These are phyloP conservation scores for Capronia epimyces DNA, from an alignment of 2,329 filamentous ascomycete genomes.

Conservation along the genomic window DNA sequence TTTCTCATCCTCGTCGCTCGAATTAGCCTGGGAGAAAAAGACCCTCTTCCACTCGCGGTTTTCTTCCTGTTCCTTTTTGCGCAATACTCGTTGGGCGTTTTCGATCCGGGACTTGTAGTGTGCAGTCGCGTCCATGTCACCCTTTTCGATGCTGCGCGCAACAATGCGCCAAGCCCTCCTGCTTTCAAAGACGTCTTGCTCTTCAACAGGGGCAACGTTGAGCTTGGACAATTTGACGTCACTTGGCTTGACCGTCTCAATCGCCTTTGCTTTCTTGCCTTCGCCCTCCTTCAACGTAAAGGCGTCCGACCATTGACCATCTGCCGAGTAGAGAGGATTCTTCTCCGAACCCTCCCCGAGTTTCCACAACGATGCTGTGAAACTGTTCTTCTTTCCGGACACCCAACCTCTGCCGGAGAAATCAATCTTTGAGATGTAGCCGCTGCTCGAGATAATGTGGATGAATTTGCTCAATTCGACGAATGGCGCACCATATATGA, in stretches of 20 bases:
- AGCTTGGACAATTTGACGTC: constrained; percentile 57
- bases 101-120: constrained; percentile 86
- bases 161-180: constrained; percentile 85
- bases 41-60: constrained; percentile 73
- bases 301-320: constrained; percentile 73
- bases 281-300: constrained; percentile 32
- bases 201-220: constrained; percentile 63
- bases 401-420: constrained; percentile 94
- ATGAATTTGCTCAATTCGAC: constrained; percentile 82
- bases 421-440: constrained; percentile 83
- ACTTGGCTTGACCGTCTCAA: constrained; percentile 56
- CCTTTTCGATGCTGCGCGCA: constrained; percentile 69
- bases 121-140: constrained; percentile 77
- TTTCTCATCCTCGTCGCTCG: constrained; percentile 33
- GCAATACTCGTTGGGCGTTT: constrained; percentile 73
- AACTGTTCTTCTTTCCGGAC: constrained; percentile 90
- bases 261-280: constrained; percentile 38
- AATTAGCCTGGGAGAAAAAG: constrained; percentile 58
- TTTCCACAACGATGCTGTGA: constrained; percentile 69
- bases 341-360: constrained; percentile 56
- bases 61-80: constrained; percentile 68
- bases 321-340: constrained; percentile 68
- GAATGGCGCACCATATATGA: constrained; percentile 70
- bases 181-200: constrained; percentile 83
- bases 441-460: constrained; percentile 79